These are phyloP conservation scores for Salvia sclarea DNA, from an alignment of 305 asterid species.

Conservation along the genomic window DNA sequence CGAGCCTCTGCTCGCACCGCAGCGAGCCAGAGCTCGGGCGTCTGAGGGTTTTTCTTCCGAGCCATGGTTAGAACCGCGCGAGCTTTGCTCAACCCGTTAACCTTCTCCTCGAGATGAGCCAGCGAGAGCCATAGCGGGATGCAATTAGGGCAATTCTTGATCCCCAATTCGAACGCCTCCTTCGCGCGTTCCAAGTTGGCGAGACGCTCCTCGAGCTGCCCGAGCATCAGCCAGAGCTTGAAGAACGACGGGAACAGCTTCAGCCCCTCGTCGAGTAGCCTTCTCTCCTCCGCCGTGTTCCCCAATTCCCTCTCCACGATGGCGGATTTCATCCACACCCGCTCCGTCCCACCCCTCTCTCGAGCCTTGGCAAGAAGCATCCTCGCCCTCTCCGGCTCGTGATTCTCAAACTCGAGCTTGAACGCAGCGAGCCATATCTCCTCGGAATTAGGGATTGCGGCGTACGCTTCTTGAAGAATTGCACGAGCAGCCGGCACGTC, in stretches of 20 bases:
- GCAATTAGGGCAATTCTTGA: slow-evolving; percentile 59
- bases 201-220: slow-evolving; percentile 85
- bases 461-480: slow-evolving; percentile 90
- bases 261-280: slow-evolving; percentile 74
- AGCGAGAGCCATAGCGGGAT: slow-evolving; percentile 86
- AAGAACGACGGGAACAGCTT: slow-evolving; percentile 71
- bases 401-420: slow-evolving; percentile 95
- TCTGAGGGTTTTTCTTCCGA: slow-evolving; percentile 75
- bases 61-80: slow-evolving; percentile 83
- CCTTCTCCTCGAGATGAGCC: slow-evolving; percentile 75
- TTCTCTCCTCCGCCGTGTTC: slow-evolving; percentile 70
- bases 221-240: slow-evolving; percentile 90
- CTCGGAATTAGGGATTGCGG: slow-evolving; percentile 89
- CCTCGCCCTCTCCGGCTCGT: slow-evolving; percentile 86
- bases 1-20: slow-evolving; percentile 79
- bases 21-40: slow-evolving; percentile 86
- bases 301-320: slow-evolving; percentile 91
- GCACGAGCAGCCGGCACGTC: slow-evolving; percentile 92
- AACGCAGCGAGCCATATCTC: slow-evolving; percentile 98
- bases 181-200: slow-evolving; percentile 62
- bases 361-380: slow-evolving; percentile 90
- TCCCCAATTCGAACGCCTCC: slow-evolving; percentile 36
- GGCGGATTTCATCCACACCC: slow-evolving; percentile 97
- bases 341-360: slow-evolving; percentile 84
- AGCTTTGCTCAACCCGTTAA: slow-evolving; percentile 68